Base-by-base conservation (phyloP, 306 rosid species). In the Urtica urens region DNA sequence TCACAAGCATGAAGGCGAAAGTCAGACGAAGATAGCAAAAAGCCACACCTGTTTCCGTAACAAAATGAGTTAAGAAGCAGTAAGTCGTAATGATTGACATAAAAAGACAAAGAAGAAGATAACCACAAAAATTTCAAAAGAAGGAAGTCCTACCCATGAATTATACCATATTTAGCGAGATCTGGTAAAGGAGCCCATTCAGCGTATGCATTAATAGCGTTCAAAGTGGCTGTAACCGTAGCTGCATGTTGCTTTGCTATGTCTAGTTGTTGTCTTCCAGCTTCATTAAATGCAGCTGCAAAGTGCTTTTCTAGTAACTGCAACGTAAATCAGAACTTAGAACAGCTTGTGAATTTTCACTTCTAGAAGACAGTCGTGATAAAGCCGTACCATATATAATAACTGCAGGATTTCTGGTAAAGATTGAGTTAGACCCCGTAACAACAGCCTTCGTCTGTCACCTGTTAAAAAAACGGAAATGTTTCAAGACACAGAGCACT, bases 151-250 rank as follows among this genome's bases (percentile, higher is more conserved):
- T 71, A 90, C 99, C 99, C 93, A 65, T 76, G 72, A 60, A 90
- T 79, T 70, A 90, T 79, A 68, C 96, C 95, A 77, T 71, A 72
- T 61, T 82, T 73, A 11, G 87, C 82, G 60, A 90, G 92, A 75
- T 85, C 96, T 2, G 96, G 75, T 57, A 90, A 64, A 15, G 99
- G 96, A 52, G 95, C 99, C 99, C 99, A 90, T 63, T 90, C 99
- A 53, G 95, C 88, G 77, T 90, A 90, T 45, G 99, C 99, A 53
- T 77, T 85, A 43, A 85, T 42, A 53, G 99, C 94, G 77, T 85
- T 82, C 59, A 90, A 66, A 54, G 78, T 68, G 54, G 94, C 75
- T 46, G 79, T 77, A 44, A 82, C 85, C 20, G 94, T 49, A 13
- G 93, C 82, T 49, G 81, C 95, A 60, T 85, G 95, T 48, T 79